Conservation (phyloP, 208 protist species). For the Leishmania turanica region DNA sequence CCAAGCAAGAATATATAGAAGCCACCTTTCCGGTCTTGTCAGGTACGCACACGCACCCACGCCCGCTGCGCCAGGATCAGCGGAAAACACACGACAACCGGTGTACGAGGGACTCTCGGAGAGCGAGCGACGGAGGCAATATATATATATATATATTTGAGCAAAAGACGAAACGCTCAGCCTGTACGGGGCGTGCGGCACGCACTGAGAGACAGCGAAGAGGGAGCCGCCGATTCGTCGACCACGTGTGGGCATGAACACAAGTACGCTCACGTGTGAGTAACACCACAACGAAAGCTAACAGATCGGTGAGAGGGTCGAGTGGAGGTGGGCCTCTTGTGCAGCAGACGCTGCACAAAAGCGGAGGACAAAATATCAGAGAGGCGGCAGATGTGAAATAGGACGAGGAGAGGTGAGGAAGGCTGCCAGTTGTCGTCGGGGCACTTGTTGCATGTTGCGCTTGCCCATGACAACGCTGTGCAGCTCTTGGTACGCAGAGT, state of each 20-base stretch:
- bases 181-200: background rate
- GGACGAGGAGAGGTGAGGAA: background rate
- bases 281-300: background rate
- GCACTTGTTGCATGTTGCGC: background rate
- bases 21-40: background rate
- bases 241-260: background rate
- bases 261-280: background rate
- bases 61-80: background rate
- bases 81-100: background rate
- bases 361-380: constrained; percentile 1
- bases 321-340: background rate
- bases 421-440: background rate
- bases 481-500: background rate
- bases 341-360: background rate
- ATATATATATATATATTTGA: constrained; percentile 3
- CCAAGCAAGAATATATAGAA: background rate
- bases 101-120: background rate
- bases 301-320: background rate
- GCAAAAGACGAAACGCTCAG: background rate
- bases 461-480: background rate
- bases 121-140: no score
- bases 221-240: background rate
- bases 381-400: background rate
- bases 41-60: background rate
- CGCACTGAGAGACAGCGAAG: background rate